Conservation (phyloP, 331 rosid genomes). For the Pyracantha coccinea region DNA sequence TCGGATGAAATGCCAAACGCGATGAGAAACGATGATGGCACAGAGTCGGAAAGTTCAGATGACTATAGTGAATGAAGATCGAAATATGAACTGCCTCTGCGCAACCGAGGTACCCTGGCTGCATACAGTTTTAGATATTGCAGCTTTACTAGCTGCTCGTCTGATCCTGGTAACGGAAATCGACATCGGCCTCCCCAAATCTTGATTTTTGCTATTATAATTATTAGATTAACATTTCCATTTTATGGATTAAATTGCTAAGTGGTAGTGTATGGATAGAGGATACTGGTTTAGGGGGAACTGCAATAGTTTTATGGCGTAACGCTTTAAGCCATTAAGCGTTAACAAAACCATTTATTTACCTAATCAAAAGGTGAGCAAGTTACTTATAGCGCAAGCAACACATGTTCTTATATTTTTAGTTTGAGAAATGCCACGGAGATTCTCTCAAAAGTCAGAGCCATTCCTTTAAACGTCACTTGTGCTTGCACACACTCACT, state of each 20-base stretch:
- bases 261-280: background rate
- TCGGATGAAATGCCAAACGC: constrained; percentile 55
- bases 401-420: background rate
- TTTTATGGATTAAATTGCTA: background rate
- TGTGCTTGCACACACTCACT: too few species aligned
- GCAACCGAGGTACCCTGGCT: constrained; percentile 22
- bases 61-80: constrained; percentile 71
- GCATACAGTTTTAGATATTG: constrained; percentile 42
- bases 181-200: background rate
- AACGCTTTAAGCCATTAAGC: background rate
- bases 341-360: background rate
- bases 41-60: constrained; percentile 63
- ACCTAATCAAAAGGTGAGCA: constrained; percentile 2
- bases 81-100: constrained; percentile 17
- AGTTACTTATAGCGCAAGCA: background rate
- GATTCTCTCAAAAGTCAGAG: too few species aligned
- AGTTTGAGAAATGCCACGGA: too few species aligned
- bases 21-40: constrained; percentile 46
- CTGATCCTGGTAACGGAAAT: background rate
- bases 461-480: too few species aligned
- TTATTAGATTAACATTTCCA: background rate
- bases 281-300: background rate
- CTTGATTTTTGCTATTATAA: background rate
- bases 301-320: constrained; percentile 5
- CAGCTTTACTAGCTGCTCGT: constrained; percentile 28